Conservation (phyloP, 495 filamentous ascomycete genomes). For the Penicillium flavigenum region DNA sequence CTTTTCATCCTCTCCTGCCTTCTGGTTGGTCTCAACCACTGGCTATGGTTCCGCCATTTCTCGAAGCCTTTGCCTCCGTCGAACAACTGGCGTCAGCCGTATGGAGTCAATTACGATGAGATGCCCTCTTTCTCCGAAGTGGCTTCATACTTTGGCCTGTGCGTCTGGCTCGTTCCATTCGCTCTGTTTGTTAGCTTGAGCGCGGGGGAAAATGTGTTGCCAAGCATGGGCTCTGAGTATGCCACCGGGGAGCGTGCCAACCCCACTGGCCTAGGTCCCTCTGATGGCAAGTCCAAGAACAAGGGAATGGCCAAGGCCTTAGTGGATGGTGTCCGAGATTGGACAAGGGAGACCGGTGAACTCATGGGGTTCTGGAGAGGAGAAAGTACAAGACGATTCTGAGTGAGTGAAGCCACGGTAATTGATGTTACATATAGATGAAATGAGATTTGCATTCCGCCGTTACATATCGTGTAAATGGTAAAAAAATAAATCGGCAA, state of each 20-base stretch:
- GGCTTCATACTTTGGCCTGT: slow-evolving; percentile 92
- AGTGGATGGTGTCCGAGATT: slow-evolving; percentile 73
- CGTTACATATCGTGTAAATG: slow-evolving; percentile 7
- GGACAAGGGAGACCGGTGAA: slow-evolving; percentile 69
- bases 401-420: slow-evolving; percentile 1
- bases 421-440: slow-evolving; percentile 11
- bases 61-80: slow-evolving; percentile 52
- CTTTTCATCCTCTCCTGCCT: slow-evolving; percentile 82
- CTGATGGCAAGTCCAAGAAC: slow-evolving; percentile 55
- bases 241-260: slow-evolving; percentile 57
- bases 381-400: slow-evolving; percentile 50
- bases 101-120: slow-evolving; percentile 53
- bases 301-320: slow-evolving; percentile 89
- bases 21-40: slow-evolving; percentile 89
- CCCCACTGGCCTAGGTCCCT: slow-evolving; percentile 38
- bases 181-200: slow-evolving; percentile 90
- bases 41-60: slow-evolving; percentile 95
- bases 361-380: slow-evolving; percentile 68
- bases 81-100: slow-evolving; percentile 52
- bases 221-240: slow-evolving; percentile 74
- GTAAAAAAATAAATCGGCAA: slow-evolving; percentile 1
- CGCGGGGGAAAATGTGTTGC: slow-evolving; percentile 91
- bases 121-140: slow-evolving; percentile 91
- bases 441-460: slow-evolving; percentile 5
- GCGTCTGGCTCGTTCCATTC: slow-evolving; percentile 96